A percentile compares a stretch with the other conserved stretches of the same genome.
phyloP scores from a whole-genome alignment of 331 rosid species.

The Telfairia occidentalis region DNA sequence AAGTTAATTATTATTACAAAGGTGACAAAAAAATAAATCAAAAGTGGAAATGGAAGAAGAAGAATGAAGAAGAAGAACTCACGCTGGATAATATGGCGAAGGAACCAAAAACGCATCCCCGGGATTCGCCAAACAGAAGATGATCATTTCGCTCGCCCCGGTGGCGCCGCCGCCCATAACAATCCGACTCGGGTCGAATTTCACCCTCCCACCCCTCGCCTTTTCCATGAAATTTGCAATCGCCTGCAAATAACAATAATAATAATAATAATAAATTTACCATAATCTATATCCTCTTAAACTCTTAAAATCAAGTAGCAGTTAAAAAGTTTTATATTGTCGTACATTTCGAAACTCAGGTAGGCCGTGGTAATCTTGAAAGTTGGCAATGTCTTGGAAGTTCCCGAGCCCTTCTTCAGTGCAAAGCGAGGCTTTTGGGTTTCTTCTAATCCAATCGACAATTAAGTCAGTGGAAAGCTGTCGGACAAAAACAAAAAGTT shows the following conservation, averaged over 20 bases:
- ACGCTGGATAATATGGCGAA: constrained; percentile 88
- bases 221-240: constrained; percentile 74
- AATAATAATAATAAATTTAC: neutral
- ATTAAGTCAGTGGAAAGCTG: constrained; percentile 57
- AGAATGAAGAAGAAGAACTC: constrained; percentile 11
- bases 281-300: neutral
- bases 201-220: constrained; percentile 67
- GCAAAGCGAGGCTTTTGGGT: constrained; percentile 73
- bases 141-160: constrained; percentile 68
- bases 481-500: neutral
- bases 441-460: constrained; percentile 54
- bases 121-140: constrained; percentile 78
- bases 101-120: constrained; percentile 88
- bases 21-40: neutral
- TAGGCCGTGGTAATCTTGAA: constrained; percentile 86
- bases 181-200: constrained; percentile 53
- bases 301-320: neutral
- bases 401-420: constrained; percentile 52
- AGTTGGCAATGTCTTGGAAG: constrained; percentile 54
- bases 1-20: neutral
- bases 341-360: constrained; percentile 53
- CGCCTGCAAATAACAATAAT: constrained; percentile 30
- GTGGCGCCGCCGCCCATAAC: constrained; percentile 98
- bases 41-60: neutral
- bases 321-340: neutral